These are phyloP conservation scores for Chlamydomonas sp. DNA, from an alignment of 139 green algal species.

Conservation along the genomic window DNA sequence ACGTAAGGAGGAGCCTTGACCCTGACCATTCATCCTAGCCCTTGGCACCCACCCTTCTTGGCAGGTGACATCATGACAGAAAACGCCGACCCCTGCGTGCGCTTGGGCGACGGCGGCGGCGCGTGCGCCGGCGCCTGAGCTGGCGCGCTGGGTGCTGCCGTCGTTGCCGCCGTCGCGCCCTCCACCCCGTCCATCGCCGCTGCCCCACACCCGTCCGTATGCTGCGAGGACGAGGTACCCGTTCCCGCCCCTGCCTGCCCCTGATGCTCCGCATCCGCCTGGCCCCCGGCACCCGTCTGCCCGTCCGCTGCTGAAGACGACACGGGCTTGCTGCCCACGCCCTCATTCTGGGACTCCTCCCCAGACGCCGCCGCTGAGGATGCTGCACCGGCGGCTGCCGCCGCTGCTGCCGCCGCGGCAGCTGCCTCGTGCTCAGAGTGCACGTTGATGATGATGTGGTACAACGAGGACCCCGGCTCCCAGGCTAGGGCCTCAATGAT, in stretches of 20 bases:
- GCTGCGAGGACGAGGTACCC: background rate
- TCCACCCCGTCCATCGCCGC: background rate
- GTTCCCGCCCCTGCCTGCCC: background rate
- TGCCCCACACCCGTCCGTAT: background rate
- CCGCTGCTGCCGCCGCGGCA: background rate
- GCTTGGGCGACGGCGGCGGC: conserved; percentile 27
- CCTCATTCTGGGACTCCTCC: background rate
- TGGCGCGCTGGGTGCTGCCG: background rate
- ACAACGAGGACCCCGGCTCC: conserved; percentile 73
- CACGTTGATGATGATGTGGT: conserved; percentile 47
- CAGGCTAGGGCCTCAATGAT: conserved; percentile 81
- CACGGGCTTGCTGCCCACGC: background rate
- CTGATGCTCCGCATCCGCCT: background rate
- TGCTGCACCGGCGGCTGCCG: background rate
- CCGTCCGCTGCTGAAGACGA: background rate
- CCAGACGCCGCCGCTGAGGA: background rate
- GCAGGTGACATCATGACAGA: conserved; percentile 23
- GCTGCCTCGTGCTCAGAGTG: background rate
- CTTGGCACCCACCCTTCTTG: conserved; percentile 34
- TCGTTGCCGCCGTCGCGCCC: background rate
- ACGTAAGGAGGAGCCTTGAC: too few relatives aligned
- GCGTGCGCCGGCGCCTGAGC: background rate
- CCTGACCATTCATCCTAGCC: too few relatives aligned
- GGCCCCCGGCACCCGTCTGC: background rate
- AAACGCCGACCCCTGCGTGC: background rate